Percentiles rank a stretch among this genome's conserved stretches.
Evolutionary conservation across 2,329 filamentous ascomycete genomes (phyloP).

Genomic region (Reticulascus tulasneorum): DNA sequence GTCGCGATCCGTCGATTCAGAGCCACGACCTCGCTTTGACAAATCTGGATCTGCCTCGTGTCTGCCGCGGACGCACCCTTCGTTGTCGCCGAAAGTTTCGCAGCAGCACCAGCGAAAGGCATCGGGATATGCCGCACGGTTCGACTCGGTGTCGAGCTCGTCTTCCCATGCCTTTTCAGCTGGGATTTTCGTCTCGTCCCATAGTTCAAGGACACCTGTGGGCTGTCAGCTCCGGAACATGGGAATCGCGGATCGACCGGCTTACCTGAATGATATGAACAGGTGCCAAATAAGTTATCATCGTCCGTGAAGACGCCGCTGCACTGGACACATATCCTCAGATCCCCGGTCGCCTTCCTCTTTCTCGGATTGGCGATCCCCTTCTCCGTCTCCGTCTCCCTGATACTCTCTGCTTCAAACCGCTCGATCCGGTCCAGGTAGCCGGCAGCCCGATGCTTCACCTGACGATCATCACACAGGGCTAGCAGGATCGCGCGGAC

Average conservation of each 20-base stretch:
- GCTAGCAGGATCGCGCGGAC: conserved; percentile 14
- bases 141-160: conserved; percentile 12
- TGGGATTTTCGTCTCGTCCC: conserved; percentile 6
- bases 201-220: conserved; percentile 11
- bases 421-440: conserved; percentile 11
- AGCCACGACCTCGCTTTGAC: conserved; percentile 12
- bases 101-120: conserved; percentile 16
- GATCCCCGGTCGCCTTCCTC: conserved; percentile 9
- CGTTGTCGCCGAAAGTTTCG: conserved; percentile 2
- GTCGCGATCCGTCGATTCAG: conserved; percentile 9
- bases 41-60: conserved; percentile 14
- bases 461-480: conserved; percentile 10
- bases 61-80: conserved; percentile 9
- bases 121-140: conserved; percentile 9
- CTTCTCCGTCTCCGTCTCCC: background rate
- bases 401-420: conserved; percentile 6
- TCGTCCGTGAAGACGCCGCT: conserved; percentile 14
- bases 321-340: conserved; percentile 14
- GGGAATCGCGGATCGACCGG: background rate
- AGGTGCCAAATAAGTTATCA: conserved; percentile 10
- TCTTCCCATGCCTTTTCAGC: conserved; percentile 2
- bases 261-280: conserved; percentile 14
- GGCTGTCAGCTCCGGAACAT: background rate
- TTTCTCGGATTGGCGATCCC: conserved; percentile 7
- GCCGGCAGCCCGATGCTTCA: conserved; percentile 9